Base-by-base conservation (phyloP, 495 filamentous ascomycete genomes). In the Venustampulla echinocandica region DNA sequence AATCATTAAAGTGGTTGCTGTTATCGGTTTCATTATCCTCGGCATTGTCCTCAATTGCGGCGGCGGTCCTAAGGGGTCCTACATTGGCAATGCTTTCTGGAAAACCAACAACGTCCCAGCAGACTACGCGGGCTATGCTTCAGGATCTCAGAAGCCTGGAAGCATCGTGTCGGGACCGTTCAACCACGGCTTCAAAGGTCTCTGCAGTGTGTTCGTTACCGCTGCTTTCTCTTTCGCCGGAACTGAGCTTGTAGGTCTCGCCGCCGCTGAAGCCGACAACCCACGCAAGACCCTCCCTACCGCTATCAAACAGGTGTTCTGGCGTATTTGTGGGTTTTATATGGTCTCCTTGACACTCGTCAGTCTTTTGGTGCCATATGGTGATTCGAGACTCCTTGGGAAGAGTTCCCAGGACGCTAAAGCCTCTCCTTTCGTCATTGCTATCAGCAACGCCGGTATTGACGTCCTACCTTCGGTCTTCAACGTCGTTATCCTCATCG, bases 251-350 rank as follows among this genome's bases (percentile, higher is more conserved):
- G 88, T 95, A 42, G 90, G 88, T 47, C 74, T 95, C 22, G 88
- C 88, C 19, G 88, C 88, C 25, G 88, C 88, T 36, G 88, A 95
- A 60, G 87, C 88, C 1, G 77, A 77, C 3, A 95, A 93, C 60
- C 88, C 88, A n/a, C 80, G 86, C 52, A 92, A 90, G 57, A 84
- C 83, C 15, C 76, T 95, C 4, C 88, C 88, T 0, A 84, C 82
- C 0, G 88, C 88, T 38, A 80, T 90, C 56, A 93, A 92, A 61
- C 88, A 95, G 64, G 88, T 95, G 25, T 95, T 95, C 64, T 95
- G 88, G 88, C 82, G 88, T 60, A 95, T 95, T 61, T 78, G 79
- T 21, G 73, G 93, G 51, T 90, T 92, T 65, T 92, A 92, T 64
- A 67, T 90, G 19, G 80, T 87, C 45, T 78, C 82, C 7, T 70